Evolutionary conservation across 2,329 filamentous ascomycete species (phyloP).

Genomic region (Pestalotiopsis sp.): DNA sequence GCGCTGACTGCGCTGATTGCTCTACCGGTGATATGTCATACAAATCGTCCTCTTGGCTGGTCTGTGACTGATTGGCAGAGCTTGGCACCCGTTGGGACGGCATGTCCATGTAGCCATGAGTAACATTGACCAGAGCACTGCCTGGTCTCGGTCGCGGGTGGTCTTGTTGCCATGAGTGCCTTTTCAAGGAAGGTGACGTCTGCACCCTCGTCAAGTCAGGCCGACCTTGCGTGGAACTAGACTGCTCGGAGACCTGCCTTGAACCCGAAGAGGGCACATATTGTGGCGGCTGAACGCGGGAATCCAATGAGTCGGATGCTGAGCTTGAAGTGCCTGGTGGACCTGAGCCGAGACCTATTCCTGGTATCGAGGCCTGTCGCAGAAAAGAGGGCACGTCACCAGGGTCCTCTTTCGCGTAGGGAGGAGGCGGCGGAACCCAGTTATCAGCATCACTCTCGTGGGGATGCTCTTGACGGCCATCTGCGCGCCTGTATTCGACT

Average conservation of each 20-base stretch:
- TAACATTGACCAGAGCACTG: conserved; percentile 9
- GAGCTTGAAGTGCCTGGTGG: conserved; percentile 4
- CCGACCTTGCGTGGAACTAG: conserved; percentile 16
- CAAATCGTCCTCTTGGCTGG: conserved; percentile 24
- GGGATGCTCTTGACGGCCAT: conserved; percentile 71
- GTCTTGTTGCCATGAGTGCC: conserved; percentile 19
- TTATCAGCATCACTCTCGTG: conserved; percentile 88
- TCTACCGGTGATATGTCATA: conserved; percentile 30
- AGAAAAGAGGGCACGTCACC: conserved; percentile 58
- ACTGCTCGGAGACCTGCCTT: conserved; percentile 16
- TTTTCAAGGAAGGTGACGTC: conserved; percentile 23
- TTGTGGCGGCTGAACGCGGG: conserved; percentile 10
- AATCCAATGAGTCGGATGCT: background rate
- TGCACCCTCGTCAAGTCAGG: conserved; percentile 31
- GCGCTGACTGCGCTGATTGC: conserved; percentile 21
- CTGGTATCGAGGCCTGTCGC: conserved; percentile 48
- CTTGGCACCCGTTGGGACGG: conserved; percentile 18
- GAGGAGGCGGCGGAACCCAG: conserved; percentile 84
- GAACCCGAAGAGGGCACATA: conserved; percentile 2
- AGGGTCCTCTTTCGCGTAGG: conserved; percentile 70
- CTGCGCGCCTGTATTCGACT: conserved; percentile 67
- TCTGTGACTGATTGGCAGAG: conserved; percentile 12
- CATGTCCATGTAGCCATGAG: background rate
- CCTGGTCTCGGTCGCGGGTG: conserved; percentile 14
- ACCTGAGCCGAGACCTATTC: conserved; percentile 22